These are phyloP conservation scores for Clitoria ternatea DNA, from an alignment of 306 rosid genomes.

Conservation along the genomic window DNA sequence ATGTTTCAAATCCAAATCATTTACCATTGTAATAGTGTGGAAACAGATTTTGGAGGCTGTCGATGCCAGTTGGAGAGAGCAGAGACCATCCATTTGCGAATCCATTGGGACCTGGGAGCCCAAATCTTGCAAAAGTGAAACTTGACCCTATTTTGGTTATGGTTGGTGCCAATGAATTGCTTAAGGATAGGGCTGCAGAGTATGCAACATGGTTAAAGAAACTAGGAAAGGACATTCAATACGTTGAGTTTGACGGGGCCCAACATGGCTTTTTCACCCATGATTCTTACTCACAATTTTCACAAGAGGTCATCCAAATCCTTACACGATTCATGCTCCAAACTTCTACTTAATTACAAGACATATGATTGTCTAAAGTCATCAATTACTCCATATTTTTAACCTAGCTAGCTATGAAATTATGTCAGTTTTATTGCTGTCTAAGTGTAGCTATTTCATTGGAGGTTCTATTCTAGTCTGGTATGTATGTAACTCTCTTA, in stretches of 20 bases:
- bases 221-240: conserved; percentile 54
- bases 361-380: no score
- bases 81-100: conserved; percentile 85
- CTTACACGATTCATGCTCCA: conserved; percentile 49
- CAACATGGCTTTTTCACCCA: conserved; percentile 81
- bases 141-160: conserved; percentile 67
- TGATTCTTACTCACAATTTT: conserved; percentile 50
- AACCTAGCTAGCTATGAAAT: not conserved
- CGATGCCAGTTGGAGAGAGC: conserved; percentile 59
- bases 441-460: not conserved
- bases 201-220: conserved; percentile 52
- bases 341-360: conserved; percentile 40
- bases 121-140: conserved; percentile 36
- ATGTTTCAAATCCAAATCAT: not conserved
- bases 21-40: not conserved
- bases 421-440: not conserved
- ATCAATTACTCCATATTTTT: not conserved
- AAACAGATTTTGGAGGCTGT: conserved; percentile 90
- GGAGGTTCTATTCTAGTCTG: not conserved
- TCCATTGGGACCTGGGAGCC: conserved; percentile 66
- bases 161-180: conserved; percentile 67
- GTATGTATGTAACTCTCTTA: not conserved
- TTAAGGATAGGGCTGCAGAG: conserved; percentile 67
- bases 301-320: conserved; percentile 41
- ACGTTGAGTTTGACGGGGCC: conserved; percentile 65